Base-by-base conservation (phyloP, 768 basidiomycete genomes). In the Tephrocybe sp. region DNA sequence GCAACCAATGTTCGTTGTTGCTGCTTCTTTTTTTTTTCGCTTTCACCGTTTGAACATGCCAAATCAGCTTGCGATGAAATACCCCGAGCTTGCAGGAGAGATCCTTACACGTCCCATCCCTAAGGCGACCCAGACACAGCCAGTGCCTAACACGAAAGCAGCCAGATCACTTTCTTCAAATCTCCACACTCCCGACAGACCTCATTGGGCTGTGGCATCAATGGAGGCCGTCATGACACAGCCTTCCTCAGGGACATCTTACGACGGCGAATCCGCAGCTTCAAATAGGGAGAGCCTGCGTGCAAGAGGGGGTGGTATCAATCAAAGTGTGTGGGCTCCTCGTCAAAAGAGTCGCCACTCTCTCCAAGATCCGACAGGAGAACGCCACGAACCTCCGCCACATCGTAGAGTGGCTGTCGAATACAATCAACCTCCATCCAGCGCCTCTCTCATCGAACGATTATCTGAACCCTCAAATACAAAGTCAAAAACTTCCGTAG, bases 1-100 rank as follows among this genome's bases (percentile, higher is more conserved):
- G 69, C 73, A 34, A 64, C 70, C 21, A 71, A 74, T 58, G 73
- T 72, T 59, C 56, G 65, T 45, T 42, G n/a, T n/a, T n/a, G n/a
- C n/a, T n/a, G n/a, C n/a, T n/a, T 51, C 23, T 21, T 26, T 17
- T 40, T n/a, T 4, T 4, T 46, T 26, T 23, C 3, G 28, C 37
- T 20, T 38, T 41, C 37, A 51, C 11, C 17, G 43, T 15, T 34
- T 25, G 36, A 20, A 32, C n/a, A 20, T 10, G 39, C 20, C 36
- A 18, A 51, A 24, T 7, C 50, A 74, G 73, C 60, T 73, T 23
- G 71, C 73, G 5, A 50, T 51, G 25, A 58, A 57, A 44, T 66
- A 65, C 54, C 72, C 72, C 4, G 68, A 71, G 48, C 53, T 68
- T 21, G 70, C 70, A 3, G 53, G 59, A 17, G 60, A 65, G 49